phyloP scores from a whole-genome alignment of 2,329 filamentous ascomycete species.

The Hypomyces rosellus region DNA sequence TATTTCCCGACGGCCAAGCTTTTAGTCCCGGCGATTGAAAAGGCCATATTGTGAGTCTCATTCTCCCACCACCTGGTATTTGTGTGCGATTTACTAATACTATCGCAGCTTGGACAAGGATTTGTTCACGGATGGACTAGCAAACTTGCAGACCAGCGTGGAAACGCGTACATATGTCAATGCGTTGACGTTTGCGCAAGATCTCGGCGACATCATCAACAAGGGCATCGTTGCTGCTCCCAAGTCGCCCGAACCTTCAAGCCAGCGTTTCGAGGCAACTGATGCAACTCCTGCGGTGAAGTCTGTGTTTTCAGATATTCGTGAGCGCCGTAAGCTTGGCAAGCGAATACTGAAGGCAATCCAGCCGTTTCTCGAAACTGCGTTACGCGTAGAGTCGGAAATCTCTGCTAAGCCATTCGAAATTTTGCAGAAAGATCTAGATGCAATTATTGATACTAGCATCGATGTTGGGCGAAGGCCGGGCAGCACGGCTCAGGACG shows the following conservation, averaged over 20 bases:
- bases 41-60: conserved; percentile 67
- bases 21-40: conserved; percentile 71
- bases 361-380: conserved; percentile 69
- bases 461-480: conserved; percentile 47
- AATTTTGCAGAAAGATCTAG: conserved; percentile 65
- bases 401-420: conserved; percentile 65
- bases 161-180: conserved; percentile 52
- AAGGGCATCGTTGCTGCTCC: conserved; percentile 43
- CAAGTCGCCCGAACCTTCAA: conserved; percentile 20
- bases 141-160: conserved; percentile 45
- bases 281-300: conserved; percentile 43
- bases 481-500: conserved; percentile 29
- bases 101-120: conserved; percentile 55
- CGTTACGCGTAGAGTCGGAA: conserved; percentile 74
- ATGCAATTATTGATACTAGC: conserved; percentile 63
- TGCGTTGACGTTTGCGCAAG: conserved; percentile 49
- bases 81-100: conserved; percentile 27
- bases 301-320: conserved; percentile 58
- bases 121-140: conserved; percentile 49
- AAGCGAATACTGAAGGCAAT: conserved; percentile 83
- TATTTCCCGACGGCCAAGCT: conserved; percentile 84
- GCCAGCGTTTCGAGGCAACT: conserved; percentile 27
- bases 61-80: conserved; percentile 11
- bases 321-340: conserved; percentile 75
- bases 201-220: conserved; percentile 49